A percentile compares a stretch with the other conserved stretches of the same genome.
Conservation (phyloP, 352 stramenopile species). For the Phytophthora fragariae region DNA sequence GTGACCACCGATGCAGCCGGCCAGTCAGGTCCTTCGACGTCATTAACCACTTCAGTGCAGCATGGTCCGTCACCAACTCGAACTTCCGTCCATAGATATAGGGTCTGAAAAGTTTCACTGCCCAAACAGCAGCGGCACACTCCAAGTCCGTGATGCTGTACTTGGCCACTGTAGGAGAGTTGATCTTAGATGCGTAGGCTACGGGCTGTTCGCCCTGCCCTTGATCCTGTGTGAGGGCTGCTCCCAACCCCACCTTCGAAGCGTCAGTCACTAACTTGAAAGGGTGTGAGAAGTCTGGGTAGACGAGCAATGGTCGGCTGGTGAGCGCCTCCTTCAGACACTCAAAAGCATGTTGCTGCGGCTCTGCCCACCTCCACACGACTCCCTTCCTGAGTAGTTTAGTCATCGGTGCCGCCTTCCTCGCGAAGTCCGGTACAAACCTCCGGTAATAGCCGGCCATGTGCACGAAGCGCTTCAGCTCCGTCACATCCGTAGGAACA, state of each 20-base stretch:
- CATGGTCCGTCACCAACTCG: too few relatives aligned
- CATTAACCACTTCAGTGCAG: too few relatives aligned
- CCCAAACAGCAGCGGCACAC: too few relatives aligned
- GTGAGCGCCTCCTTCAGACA: slow-evolving; percentile 18
- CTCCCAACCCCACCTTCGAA: slow-evolving; percentile 25
- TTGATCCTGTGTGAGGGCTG: slow-evolving; percentile 33
- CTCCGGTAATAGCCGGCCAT: slow-evolving; percentile 11
- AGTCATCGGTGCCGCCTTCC: not conserved
- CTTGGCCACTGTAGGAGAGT: slow-evolving; percentile 3
- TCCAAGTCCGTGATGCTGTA: too few relatives aligned
- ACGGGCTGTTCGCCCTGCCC: slow-evolving; percentile 19
- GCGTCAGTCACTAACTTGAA: slow-evolving; percentile 43
- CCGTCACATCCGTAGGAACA: slow-evolving; percentile 15
- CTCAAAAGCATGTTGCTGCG: slow-evolving; percentile 20
- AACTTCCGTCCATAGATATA: too few relatives aligned
- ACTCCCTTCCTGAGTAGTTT: too few relatives aligned
- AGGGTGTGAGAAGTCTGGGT: slow-evolving; percentile 35
- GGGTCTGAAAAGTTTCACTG: too few relatives aligned
- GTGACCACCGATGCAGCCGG: too few relatives aligned
- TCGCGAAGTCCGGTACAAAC: slow-evolving; percentile 7
- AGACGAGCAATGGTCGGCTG: not conserved
- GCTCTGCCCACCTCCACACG: not conserved
- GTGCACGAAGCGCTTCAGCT: slow-evolving; percentile 17
- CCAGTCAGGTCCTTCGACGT: too few relatives aligned
- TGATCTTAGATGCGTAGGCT: slow-evolving; percentile 31